phyloP scores from a whole-genome alignment of 345 rosid genomes.

The Gossypium turneri region DNA sequence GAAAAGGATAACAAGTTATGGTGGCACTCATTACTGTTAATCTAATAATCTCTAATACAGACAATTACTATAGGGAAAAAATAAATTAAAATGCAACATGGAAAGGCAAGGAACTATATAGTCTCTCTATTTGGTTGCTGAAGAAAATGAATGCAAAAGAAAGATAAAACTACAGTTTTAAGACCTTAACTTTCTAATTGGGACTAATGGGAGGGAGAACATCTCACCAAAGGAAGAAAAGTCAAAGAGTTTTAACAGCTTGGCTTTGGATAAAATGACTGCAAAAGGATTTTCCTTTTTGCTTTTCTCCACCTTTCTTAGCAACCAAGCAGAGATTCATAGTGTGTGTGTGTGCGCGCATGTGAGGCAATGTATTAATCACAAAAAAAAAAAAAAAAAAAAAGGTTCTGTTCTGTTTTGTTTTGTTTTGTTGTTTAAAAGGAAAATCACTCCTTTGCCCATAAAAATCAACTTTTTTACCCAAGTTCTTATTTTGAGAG shows the following conservation, averaged over 20 bases:
- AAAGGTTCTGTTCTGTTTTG: neutral
- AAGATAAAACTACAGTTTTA: neutral
- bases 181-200: neutral
- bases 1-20: neutral
- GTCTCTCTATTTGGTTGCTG: slow-evolving; percentile 10
- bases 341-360: neutral
- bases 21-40: neutral
- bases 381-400: neutral
- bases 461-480: neutral
- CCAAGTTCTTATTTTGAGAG: slow-evolving; percentile 7
- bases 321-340: neutral
- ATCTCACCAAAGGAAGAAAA: slow-evolving; percentile 3
- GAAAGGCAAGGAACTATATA: slow-evolving; percentile 1
- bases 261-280: neutral
- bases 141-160: slow-evolving; percentile 6
- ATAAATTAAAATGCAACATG: neutral
- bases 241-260: slow-evolving; percentile 2
- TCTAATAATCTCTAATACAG: neutral
- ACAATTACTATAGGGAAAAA: neutral
- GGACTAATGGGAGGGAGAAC: neutral
- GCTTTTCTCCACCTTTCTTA: slow-evolving; percentile 3
- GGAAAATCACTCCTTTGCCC: neutral
- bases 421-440: neutral
- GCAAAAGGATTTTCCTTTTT: neutral
- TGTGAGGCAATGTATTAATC: neutral